Base-by-base conservation (phyloP, 2,329 filamentous ascomycete species). In the Myriosclerotinia duriaeana region DNA sequence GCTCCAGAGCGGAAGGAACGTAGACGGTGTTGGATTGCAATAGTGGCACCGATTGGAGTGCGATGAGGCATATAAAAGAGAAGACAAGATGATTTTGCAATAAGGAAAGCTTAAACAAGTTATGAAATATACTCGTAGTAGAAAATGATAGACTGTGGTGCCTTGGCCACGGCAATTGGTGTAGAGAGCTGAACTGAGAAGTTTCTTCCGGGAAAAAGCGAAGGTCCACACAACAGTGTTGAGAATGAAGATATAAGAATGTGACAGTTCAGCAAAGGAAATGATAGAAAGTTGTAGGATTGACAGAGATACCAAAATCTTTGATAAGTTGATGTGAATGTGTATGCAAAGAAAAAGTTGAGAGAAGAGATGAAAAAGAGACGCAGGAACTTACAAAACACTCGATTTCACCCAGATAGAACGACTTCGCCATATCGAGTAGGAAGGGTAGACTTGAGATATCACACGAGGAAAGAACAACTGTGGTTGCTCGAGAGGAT, bases 11-110 rank as follows among this genome's bases (percentile, higher is more conserved):
- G 70, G 65, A 75, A 75, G 63, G 71, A 74, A 52, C 73, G 73
- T 69, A 76, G 50, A 68, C 74, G 71, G 58, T 76, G 73, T 71
- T 76, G 72, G 22, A 70, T 73, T 67, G 66, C 56, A 66, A 58
- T 60, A 64, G 64, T 65, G 20, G 38, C 67, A 71, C 64, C 56
- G 34, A 65, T 65, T 30, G 64, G 64, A 20, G 64, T 65, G 34
- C 64, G 64, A 61, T 44, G 64, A 38, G 64, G 64, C 64, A 65
- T 65, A 20, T 50, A 38, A 64, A 22, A 38, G 30, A 20, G 22
- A 40, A 54, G 20, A 14, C 48, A 63, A 36, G 46, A 46, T 65
- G 11, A 17, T 55, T 36, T 64, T 40, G 38, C 40, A 65, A 26
- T 36, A 34, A 34, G 7, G 22, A 38, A 26, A 17, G 30, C 44